These are phyloP conservation scores for Rhynchospora pubera DNA, from an alignment of 176 grass and related monocot genomes.

Conservation along the genomic window DNA sequence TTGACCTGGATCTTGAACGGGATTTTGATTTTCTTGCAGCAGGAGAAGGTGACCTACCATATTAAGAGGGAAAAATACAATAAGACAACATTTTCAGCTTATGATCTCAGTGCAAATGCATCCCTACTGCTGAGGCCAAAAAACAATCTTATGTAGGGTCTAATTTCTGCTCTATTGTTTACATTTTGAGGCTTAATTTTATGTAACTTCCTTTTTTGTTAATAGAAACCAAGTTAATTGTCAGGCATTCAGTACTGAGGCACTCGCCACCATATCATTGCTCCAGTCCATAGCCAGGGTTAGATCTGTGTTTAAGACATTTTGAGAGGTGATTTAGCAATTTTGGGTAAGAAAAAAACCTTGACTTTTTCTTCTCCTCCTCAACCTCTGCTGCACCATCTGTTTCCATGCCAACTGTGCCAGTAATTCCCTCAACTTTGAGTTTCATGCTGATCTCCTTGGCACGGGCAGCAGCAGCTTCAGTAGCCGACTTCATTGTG, in stretches of 20 bases:
- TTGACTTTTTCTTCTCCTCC: constrained; percentile 52
- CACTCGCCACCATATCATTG: not conserved
- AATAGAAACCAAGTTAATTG: not conserved
- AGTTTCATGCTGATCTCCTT: constrained; percentile 95
- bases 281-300: not conserved
- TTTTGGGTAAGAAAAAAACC: constrained; percentile 26
- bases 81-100: not conserved
- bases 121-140: not conserved
- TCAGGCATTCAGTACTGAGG: not conserved
- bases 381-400: constrained; percentile 18
- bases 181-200: not conserved
- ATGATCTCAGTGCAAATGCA: not conserved
- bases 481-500: constrained; percentile 96
- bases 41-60: constrained; percentile 67
- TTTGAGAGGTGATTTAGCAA: not conserved
- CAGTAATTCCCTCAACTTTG: constrained; percentile 57
- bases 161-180: not conserved
- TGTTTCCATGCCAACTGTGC: not conserved
- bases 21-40: constrained; percentile 38
- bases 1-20: constrained; percentile 72
- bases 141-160: not conserved
- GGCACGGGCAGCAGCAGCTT: constrained; percentile 85
- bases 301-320: not conserved
- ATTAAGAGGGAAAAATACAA: constrained; percentile 10
- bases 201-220: not conserved